Conservation (phyloP, 2,329 filamentous ascomycete genomes). For the Drechslerella stenobrocha region DNA sequence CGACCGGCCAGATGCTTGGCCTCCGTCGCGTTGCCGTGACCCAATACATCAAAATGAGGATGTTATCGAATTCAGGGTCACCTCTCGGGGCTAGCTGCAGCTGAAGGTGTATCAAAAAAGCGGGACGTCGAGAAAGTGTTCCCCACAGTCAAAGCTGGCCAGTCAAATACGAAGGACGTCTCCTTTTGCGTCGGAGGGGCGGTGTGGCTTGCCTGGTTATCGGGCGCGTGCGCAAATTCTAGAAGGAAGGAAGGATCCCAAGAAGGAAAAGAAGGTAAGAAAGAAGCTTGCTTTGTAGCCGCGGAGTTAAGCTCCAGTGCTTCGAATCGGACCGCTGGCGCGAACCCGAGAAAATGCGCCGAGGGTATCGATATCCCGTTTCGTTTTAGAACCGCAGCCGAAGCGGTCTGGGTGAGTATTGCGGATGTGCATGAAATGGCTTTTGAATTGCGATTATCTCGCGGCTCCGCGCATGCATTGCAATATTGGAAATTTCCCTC, state of each 20-base stretch:
- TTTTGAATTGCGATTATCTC: background rate
- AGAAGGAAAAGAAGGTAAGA: no score
- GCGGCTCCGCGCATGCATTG: conserved; percentile 2
- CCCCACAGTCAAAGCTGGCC: conserved; percentile 21
- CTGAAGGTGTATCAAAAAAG: conserved; percentile 2
- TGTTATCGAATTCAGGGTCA: conserved; percentile 19
- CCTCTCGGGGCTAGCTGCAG: background rate
- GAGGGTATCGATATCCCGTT: conserved; percentile 32
- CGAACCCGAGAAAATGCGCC: conserved; percentile 1
- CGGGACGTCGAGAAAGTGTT: conserved; percentile 14
- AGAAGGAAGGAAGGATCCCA: conserved; percentile 17
- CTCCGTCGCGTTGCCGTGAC: no score
- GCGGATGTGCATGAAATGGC: conserved; percentile 23
- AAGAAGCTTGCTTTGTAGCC: no score
- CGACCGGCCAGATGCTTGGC: conserved; percentile 3
- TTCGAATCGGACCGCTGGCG: background rate
- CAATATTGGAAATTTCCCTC: conserved; percentile 10
- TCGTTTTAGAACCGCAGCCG: conserved; percentile 33
- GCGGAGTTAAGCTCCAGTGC: background rate
- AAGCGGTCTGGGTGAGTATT: no score
- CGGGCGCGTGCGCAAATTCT: conserved; percentile 19
- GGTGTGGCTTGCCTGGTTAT: conserved; percentile 10
- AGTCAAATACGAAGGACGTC: background rate
- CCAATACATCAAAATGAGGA: conserved; percentile 14
- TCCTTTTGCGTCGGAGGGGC: background rate